phyloP scores from a whole-genome alignment of 768 basidiomycete species.

The Tephrocybe sp. region DNA sequence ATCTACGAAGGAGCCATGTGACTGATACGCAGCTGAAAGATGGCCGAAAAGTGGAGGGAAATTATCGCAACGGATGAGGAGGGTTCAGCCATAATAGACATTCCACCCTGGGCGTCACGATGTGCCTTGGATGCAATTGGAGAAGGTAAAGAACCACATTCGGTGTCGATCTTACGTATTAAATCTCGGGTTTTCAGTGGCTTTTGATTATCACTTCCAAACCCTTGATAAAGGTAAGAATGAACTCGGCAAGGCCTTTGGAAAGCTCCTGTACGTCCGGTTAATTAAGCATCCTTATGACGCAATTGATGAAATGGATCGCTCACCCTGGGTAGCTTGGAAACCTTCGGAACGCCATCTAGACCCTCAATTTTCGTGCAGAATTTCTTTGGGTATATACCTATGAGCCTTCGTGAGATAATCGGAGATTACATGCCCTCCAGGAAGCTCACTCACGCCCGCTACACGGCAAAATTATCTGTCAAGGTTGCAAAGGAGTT shows the following conservation, averaged over 20 bases:
- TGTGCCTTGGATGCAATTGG: constrained; percentile 53
- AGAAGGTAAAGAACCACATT: constrained; percentile 31
- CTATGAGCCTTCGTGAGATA: constrained; percentile 30
- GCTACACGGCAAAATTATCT: constrained; percentile 30
- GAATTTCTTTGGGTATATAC: constrained; percentile 29
- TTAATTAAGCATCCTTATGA: constrained; percentile 1
- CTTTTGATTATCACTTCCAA: constrained; percentile 51
- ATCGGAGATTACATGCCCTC: constrained; percentile 31
- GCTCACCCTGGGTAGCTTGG: constrained; percentile 20
- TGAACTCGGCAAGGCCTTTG: constrained; percentile 34
- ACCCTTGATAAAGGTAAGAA: constrained; percentile 36
- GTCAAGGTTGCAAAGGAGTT: constrained; percentile 34
- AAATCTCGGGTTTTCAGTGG: constrained; percentile 28
- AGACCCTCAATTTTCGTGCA: constrained; percentile 31
- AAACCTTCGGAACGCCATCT: constrained; percentile 31
- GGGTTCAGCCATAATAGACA: constrained; percentile 31
- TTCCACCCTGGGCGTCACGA: constrained; percentile 40
- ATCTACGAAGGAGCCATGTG: constrained; percentile 7
- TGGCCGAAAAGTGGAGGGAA: constrained; percentile 40
- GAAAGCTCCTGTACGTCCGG: constrained; percentile 33
- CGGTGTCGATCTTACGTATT: neutral
- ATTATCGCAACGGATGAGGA: constrained; percentile 27
- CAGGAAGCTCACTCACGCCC: constrained; percentile 29
- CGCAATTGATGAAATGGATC: neutral
- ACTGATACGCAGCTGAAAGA: constrained; percentile 25